phyloP scores from a whole-genome alignment of 2,329 filamentous ascomycete species.

The Westerdykella aurantiaca region DNA sequence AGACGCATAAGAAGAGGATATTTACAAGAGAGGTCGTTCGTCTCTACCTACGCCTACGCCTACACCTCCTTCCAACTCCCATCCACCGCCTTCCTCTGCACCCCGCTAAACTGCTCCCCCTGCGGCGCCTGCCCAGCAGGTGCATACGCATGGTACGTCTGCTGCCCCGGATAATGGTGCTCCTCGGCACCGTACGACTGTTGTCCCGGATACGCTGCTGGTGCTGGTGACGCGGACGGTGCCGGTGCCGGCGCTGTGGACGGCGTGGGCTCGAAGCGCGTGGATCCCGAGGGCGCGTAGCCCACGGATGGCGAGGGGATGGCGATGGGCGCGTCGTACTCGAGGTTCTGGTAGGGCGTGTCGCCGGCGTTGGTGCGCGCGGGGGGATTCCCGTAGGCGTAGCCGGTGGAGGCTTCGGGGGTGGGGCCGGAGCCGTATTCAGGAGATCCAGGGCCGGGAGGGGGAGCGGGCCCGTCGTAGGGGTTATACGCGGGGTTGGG shows the following conservation, averaged over 20 bases:
- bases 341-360: not conserved
- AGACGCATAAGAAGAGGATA: not conserved
- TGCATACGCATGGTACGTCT: constrained; percentile 11
- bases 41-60: not conserved
- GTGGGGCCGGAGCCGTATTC: not conserved
- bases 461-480: not conserved
- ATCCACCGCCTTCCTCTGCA: constrained; percentile 14
- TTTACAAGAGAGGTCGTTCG: not conserved
- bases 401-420: not conserved
- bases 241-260: too few species aligned
- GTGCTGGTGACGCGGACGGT: not conserved
- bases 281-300: constrained; percentile 13
- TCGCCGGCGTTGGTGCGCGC: not conserved
- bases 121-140: constrained; percentile 5
- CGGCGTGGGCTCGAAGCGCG: constrained; percentile 5
- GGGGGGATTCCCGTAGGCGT: not conserved
- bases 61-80: constrained; percentile 20
- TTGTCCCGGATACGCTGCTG: constrained; percentile 6
- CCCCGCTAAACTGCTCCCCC: constrained; percentile 5
- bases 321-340: not conserved
- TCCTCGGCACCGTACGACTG: constrained; percentile 6
- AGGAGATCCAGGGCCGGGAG: not conserved
- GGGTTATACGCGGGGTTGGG: constrained; percentile 2
- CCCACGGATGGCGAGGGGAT: constrained; percentile 4
- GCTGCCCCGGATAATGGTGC: constrained; percentile 8